Evolutionary conservation across 768 basidiomycete genomes (phyloP), one percentile per base, ranked within the genome.

Genomic region (Podaxis sp.): DNA sequence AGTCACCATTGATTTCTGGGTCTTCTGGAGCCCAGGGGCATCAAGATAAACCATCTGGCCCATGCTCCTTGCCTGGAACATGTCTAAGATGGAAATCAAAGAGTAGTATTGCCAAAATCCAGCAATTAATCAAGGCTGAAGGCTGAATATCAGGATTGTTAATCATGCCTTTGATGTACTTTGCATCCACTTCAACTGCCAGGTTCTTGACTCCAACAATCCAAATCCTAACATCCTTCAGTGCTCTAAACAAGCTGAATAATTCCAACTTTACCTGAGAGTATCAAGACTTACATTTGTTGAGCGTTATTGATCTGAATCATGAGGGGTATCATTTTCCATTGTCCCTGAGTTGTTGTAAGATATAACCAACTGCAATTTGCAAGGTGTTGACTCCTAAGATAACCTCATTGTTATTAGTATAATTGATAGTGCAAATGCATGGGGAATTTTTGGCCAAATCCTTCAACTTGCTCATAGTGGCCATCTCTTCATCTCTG

Each of bases 71-170:
- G n/a, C n/a, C n/a, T n/a, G n/a, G n/a, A n/a, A n/a, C n/a, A n/a
- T n/a, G n/a, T n/a, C n/a, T n/a, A n/a, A n/a, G n/a, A n/a, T n/a
- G n/a, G n/a, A n/a, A n/a, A n/a, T n/a, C n/a, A n/a, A n/a, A n/a
- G n/a, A n/a, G 26, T 5, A 51, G 22, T 22, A 51, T 51, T 22
- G 50, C 50, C 26, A 24, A 4, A 51, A 51, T 51, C 50, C 50
- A 51, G 4, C 3, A 22, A 28, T 51, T 51, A 10, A 51, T 24
- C 6, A 24, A 4, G 15, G 50, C 22, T 8, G 4, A 6, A 24
- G 50, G 75, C 24, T 73, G 69, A 0, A 74, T 57, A 52, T 75
- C 75, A 0, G 72, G 75, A 33, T 74, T 66, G 28, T 71, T 71
- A 33, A 73, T 26, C 75, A 76, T 76, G n/a, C n/a, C n/a, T n/a